Percentiles rank a stretch among this genome's conserved stretches.
These are phyloP conservation scores for Albugo laibachii DNA, from an alignment of 352 stramenopile species.

Conservation along the genomic window DNA sequence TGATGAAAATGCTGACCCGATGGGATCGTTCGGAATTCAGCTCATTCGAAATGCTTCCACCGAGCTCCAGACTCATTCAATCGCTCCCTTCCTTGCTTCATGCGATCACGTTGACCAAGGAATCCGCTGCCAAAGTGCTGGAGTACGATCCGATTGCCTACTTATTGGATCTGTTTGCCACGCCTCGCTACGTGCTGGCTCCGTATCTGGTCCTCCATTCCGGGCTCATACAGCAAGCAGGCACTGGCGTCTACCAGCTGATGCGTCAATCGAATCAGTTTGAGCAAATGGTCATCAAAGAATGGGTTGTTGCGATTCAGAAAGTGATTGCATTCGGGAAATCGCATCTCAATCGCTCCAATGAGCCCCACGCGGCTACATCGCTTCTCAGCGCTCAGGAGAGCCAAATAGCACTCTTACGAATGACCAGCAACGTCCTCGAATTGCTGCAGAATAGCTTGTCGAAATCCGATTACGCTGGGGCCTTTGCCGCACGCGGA, in stretches of 20 bases:
- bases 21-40: constrained; percentile 47
- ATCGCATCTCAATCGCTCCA: constrained; percentile 16
- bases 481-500: constrained; percentile 78
- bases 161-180: constrained; percentile 80
- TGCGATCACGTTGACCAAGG: constrained; percentile 84
- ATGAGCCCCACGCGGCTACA: constrained; percentile 5
- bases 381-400: not conserved
- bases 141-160: constrained; percentile 83
- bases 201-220: constrained; percentile 78
- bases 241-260: constrained; percentile 88
- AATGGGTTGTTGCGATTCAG: constrained; percentile 78
- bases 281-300: constrained; percentile 67
- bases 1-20: constrained; percentile 81
- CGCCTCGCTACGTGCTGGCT: constrained; percentile 79
- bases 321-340: constrained; percentile 73
- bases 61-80: constrained; percentile 85
- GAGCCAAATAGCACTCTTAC: constrained; percentile 21
- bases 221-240: constrained; percentile 85
- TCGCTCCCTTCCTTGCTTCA: constrained; percentile 86
- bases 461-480: constrained; percentile 85
- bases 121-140: constrained; percentile 78
- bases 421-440: constrained; percentile 61
- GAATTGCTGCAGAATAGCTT: constrained; percentile 90
- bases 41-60: constrained; percentile 27
- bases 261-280: constrained; percentile 88